Evolutionary conservation across 345 rosid species (phyloP), one percentile per base, ranked within the genome.

Genomic region (Citrus mangshanensis): DNA sequence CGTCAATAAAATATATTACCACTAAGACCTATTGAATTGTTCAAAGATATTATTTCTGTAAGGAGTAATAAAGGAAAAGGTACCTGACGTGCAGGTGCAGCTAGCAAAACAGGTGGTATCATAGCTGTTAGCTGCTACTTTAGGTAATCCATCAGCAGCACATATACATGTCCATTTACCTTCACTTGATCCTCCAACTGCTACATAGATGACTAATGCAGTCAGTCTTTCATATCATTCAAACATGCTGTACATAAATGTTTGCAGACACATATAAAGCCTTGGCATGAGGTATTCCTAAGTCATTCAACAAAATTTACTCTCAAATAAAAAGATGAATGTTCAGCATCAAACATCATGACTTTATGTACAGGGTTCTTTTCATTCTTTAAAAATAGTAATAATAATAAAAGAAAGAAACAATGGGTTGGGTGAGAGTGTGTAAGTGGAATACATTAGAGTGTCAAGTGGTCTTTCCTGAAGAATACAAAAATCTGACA

Each of bases 1-100:
- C 22, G 9, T 18, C 38, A 30, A 34, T 49, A 27, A 32, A 42
- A n/a, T 46, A 9, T 46, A 12, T 21, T 7, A 12, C 49, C 8
- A 4, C 28, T 19, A 25, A 51, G 67, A 40, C n/a, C 69, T 64
- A 55, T 55, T 12, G 63, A 61, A 63, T 32, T 76, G 37, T 40
- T 65, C 21, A 59, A 7, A 82, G 75, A 19, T 27, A 42, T 38
- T 28, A 74, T 25, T 35, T 28, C 30, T 67, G 7, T n/a, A 2
- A 22, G 38, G 66, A 54, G 51, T 58, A 76, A 63, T 30, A 73
- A 56, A 62, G 70, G 70, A 72, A 74, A 60, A 77, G 51, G 30
- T 88, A 95, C 99, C 99, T 27, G 97, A 86, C 82, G 94, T 83
- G 84, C 99, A 96, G 84, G 93, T 92, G 91, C 99, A 93, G 65